Percentiles rank a stretch among this genome's conserved stretches.
phyloP scores from a whole-genome alignment of 805 yeast genomes.

The Yarrowia bubula region DNA sequence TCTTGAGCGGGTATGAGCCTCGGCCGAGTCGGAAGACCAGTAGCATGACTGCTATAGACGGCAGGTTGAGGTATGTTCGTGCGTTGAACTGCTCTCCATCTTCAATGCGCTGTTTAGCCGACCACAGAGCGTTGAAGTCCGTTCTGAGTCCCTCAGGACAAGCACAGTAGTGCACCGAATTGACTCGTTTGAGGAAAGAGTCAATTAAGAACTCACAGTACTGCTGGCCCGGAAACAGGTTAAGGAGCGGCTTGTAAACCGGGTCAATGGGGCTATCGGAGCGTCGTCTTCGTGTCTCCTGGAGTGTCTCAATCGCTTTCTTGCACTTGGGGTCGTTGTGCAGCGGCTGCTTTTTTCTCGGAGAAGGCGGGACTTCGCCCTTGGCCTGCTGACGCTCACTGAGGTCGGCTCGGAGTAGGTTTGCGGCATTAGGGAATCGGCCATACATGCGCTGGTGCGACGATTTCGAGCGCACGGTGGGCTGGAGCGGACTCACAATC shows the following conservation, averaged over 20 bases:
- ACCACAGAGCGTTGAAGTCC: slow-evolving; percentile 25
- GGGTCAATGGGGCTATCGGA: slow-evolving; percentile 15
- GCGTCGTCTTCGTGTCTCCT: not conserved
- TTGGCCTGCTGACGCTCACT: not conserved
- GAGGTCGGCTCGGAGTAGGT: slow-evolving; percentile 5
- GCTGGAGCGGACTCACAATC: slow-evolving; percentile 5
- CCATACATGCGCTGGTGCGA: slow-evolving; percentile 22
- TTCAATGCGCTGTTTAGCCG: slow-evolving; percentile 22
- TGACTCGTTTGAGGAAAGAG: slow-evolving; percentile 15
- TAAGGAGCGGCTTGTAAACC: slow-evolving; percentile 17
- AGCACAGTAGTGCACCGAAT: slow-evolving; percentile 14
- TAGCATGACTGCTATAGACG: slow-evolving; percentile 13
- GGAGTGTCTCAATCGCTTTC: slow-evolving; percentile 9
- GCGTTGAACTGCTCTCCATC: slow-evolving; percentile 21
- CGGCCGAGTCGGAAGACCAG: slow-evolving; percentile 18
- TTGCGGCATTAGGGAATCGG: slow-evolving; percentile 22
- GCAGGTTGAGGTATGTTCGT: slow-evolving; percentile 19
- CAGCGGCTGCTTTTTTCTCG: slow-evolving; percentile 1
- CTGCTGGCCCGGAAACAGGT: slow-evolving; percentile 25
- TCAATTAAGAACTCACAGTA: slow-evolving; percentile 26
- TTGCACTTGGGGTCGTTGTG: slow-evolving; percentile 12
- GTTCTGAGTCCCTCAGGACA: slow-evolving; percentile 13
- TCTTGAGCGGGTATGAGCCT: slow-evolving; percentile 19
- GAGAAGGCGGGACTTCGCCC: not conserved
- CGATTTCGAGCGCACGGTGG: not conserved